phyloP scores from a whole-genome alignment of 2,329 filamentous ascomycete species.

The Grosmannia penicillata region DNA sequence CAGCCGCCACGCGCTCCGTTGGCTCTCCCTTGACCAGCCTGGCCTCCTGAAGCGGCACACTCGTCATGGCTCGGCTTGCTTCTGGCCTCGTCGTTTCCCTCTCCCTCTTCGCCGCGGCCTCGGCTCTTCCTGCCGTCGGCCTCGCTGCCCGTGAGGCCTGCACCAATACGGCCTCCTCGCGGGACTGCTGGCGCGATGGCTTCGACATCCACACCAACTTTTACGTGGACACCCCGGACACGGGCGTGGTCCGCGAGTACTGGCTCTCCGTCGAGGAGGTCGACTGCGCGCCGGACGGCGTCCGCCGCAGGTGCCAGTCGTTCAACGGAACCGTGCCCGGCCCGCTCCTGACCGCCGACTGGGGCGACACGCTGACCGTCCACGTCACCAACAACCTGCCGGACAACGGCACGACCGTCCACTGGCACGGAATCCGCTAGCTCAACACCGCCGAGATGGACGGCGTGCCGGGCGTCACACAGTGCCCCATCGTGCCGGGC shows the following conservation, averaged over 20 bases:
- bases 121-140: too few relatives aligned
- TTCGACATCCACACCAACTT: constrained; percentile 34
- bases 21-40: too few relatives aligned
- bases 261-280: constrained; percentile 26
- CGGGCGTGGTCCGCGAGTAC: constrained; percentile 40
- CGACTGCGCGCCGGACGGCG: constrained; percentile 26
- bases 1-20: too few relatives aligned
- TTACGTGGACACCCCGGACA: constrained; percentile 17
- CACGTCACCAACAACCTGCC: constrained; percentile 52
- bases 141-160: too few relatives aligned
- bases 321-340: constrained; percentile 20
- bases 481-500: constrained; percentile 50
- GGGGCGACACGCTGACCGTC: constrained; percentile 31
- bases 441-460: constrained; percentile 47
- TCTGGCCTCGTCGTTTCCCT: too few relatives aligned
- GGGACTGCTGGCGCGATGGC: constrained; percentile 29
- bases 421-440: constrained; percentile 35
- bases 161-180: constrained; percentile 13
- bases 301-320: constrained; percentile 21
- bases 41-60: too few relatives aligned
- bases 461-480: constrained; percentile 48
- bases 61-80: too few relatives aligned
- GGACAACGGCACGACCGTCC: constrained; percentile 27
- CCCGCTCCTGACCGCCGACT: constrained; percentile 18
- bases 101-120: too few relatives aligned